A percentile compares a stretch with the other conserved stretches of the same genome.
phyloP scores from a whole-genome alignment of 306 rosid species.

The Purshia tridentata region DNA sequence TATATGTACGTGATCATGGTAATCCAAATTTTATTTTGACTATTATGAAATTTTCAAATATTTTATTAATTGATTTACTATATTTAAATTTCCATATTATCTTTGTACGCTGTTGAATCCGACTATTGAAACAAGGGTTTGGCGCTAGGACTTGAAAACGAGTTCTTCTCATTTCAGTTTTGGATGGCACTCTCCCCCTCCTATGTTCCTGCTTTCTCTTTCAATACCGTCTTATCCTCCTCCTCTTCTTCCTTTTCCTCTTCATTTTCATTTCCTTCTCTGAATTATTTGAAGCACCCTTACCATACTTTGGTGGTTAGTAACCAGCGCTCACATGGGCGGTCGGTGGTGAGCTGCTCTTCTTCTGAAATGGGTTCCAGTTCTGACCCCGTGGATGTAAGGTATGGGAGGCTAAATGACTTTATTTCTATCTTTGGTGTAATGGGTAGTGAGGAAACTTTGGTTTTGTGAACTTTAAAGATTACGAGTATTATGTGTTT shows the following conservation, averaged over 20 bases:
- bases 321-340: constrained; percentile 16
- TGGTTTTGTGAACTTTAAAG: background rate
- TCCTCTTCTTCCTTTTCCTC: constrained; percentile 11
- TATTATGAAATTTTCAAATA: no score
- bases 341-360: constrained; percentile 27
- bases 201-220: constrained; percentile 28
- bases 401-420: constrained; percentile 25
- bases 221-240: constrained; percentile 17
- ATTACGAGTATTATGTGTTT: constrained; percentile 6
- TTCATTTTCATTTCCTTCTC: constrained; percentile 24
- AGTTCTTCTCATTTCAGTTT: background rate
- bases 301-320: constrained; percentile 12
- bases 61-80: no score
- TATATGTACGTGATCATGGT: no score
- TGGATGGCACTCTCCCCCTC: constrained; percentile 40
- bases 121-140: background rate
- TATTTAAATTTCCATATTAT: no score
- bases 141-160: background rate
- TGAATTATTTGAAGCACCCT: constrained; percentile 22
- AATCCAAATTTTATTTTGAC: no score
- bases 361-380: constrained; percentile 34
- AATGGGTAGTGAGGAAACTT: background rate
- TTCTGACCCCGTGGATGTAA: constrained; percentile 29
- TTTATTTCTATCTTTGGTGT: background rate
- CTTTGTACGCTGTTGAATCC: background rate